These are phyloP conservation scores for Malassezia cuniculi DNA, from an alignment of 1,284 basidiomycete species.

Conservation along the genomic window DNA sequence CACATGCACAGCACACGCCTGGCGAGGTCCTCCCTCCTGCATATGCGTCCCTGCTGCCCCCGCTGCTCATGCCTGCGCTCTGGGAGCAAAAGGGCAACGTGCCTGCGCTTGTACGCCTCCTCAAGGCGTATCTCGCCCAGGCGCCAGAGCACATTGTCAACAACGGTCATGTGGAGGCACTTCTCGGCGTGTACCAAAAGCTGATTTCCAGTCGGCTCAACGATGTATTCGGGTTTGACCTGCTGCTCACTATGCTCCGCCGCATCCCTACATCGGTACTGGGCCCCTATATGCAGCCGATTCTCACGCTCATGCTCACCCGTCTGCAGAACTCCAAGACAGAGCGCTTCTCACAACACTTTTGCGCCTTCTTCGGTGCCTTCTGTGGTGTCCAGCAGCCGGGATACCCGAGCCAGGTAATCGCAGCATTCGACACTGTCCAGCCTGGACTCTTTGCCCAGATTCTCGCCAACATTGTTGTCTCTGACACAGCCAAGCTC, in stretches of 20 bases:
- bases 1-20: constrained; percentile 50
- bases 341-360: constrained; percentile 70
- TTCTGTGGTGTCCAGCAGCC: constrained; percentile 61
- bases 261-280: constrained; percentile 64
- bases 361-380: constrained; percentile 66
- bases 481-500: constrained; percentile 69
- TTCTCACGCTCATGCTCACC: constrained; percentile 70
- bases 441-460: constrained; percentile 77
- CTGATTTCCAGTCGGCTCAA: constrained; percentile 77
- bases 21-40: constrained; percentile 54
- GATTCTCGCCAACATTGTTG: constrained; percentile 63
- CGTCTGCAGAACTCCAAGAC: constrained; percentile 79
- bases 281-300: constrained; percentile 58
- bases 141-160: constrained; percentile 61
- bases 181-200: constrained; percentile 83
- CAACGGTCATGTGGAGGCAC: constrained; percentile 60
- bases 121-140: constrained; percentile 68
- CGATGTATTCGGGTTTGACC: constrained; percentile 79
- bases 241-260: constrained; percentile 65
- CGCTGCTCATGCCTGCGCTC: constrained; percentile 69
- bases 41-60: constrained; percentile 67
- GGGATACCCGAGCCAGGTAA: constrained; percentile 64
- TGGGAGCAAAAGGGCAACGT: constrained; percentile 96
- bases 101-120: constrained; percentile 76
- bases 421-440: constrained; percentile 64